Base-by-base conservation (phyloP, 176 grass and related monocot species). In the Coix lacrymajobi region DNA sequence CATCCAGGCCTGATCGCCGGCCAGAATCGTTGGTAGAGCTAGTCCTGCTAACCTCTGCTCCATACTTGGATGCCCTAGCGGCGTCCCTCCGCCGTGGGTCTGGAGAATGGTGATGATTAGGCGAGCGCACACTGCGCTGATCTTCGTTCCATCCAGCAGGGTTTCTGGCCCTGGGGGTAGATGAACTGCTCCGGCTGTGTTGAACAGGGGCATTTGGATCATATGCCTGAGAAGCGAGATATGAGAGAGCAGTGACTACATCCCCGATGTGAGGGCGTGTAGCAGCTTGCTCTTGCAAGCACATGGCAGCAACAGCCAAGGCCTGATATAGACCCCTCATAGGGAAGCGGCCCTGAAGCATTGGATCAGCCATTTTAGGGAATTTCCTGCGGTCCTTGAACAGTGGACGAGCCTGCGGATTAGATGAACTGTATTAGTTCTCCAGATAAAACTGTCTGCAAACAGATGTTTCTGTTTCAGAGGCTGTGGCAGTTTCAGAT, bases 241-340 rank as follows among this genome's bases (percentile, higher is more conserved):
- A 99, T 60, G 96, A 99, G 58, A 99, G 92, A 30, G 96, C 96
- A 8, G 96, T 99, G 31, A 99, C 96, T 3, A 99, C 96, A 87
- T 99, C 96, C 49, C 91, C 96, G 39, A 99, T 99, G 52, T 92
- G 91, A 71, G 96, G 96, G 14, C 96, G 88, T 67, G 93, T 96
- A 25, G 96, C 83, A 38, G 93, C 93, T 87, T 99, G 96, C 81
- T 99, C 96, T 85, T 99, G 96, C 66, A 99, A 86, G 83, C 96
- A 99, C 96, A 99, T 99, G 54, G 96, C 96, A 14, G 96, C 96
- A 80, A 99, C 93, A 87, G 96, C 96, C 60, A 99, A 69, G 57
- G 96, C 96, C 77, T 99, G 96, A 77, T 99, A 99, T 41, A 99
- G 77, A n/a, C 96, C 93, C 76, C 96, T 89, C 93, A 92, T 94